phyloP scores from a whole-genome alignment of 371 early-diverging fungal species.

The Mucor racemosus region DNA sequence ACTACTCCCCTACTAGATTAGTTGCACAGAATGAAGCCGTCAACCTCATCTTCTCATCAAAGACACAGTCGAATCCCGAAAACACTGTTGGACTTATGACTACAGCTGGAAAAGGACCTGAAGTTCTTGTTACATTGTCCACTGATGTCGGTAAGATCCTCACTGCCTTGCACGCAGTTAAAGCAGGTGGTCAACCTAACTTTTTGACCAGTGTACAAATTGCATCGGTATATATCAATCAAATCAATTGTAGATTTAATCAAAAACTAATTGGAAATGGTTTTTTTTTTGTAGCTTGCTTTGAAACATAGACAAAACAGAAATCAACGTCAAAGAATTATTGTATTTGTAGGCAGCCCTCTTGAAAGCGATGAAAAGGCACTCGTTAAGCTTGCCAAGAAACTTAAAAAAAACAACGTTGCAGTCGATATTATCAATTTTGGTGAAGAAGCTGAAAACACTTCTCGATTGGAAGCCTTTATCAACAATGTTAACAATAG shows the following conservation, averaged over 20 bases:
- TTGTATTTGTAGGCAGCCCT: constrained; percentile 95
- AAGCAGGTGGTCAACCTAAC: constrained; percentile 74
- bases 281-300: constrained; percentile 68
- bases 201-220: constrained; percentile 92
- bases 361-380: constrained; percentile 82
- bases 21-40: constrained; percentile 96
- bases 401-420: constrained; percentile 96
- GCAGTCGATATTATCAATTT: constrained; percentile 96
- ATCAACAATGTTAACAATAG: constrained; percentile 86
- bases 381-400: constrained; percentile 90
- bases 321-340: constrained; percentile 92
- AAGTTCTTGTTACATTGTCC: constrained; percentile 92
- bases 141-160: constrained; percentile 90
- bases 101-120: constrained; percentile 96
- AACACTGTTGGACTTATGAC: constrained; percentile 97
- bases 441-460: constrained; percentile 93
- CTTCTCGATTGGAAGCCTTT: constrained; percentile 91
- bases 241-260: background rate
- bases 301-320: constrained; percentile 97
- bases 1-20: constrained; percentile 94
- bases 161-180: constrained; percentile 82
- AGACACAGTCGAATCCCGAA: constrained; percentile 94
- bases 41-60: constrained; percentile 89
- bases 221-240: constrained; percentile 80
- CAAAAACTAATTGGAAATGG: background rate